Evolutionary conservation across 306 rosid genomes (phyloP).

Genomic region (Phaseolus lunatus): DNA sequence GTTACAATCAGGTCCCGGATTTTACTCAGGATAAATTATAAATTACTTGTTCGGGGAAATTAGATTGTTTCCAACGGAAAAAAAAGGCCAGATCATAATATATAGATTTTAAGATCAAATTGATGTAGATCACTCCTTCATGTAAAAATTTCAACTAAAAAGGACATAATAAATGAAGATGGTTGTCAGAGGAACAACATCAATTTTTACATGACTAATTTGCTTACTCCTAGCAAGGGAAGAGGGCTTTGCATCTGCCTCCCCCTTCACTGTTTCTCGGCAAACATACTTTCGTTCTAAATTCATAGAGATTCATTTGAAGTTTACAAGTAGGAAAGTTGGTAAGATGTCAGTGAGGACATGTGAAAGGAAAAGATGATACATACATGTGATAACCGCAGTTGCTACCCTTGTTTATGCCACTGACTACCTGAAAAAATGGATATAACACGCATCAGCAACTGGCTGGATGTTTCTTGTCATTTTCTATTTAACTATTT

Average conservation of each 20-base stretch:
- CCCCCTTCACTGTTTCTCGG: slow-evolving; percentile 1
- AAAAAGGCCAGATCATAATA: neutral
- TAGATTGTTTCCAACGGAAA: neutral
- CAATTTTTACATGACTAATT: slow-evolving; percentile 11
- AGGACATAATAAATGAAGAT: neutral
- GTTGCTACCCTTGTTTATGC: slow-evolving; percentile 96
- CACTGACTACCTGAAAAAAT: slow-evolving; percentile 80
- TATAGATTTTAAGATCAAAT: slow-evolving; percentile 4
- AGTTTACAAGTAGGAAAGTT: slow-evolving; percentile 10
- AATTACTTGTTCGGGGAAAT: neutral
- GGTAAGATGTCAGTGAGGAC: neutral
- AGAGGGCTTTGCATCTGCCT: slow-evolving; percentile 21
- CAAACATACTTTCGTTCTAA: neutral
- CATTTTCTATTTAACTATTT: neutral
- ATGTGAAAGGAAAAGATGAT: neutral
- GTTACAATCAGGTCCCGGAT: slow-evolving; percentile 7
- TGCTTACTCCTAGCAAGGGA: slow-evolving; percentile 5
- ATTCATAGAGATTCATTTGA: slow-evolving; percentile 4
- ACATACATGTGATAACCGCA: slow-evolving; percentile 87
- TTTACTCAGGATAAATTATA: neutral
- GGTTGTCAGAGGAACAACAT: neutral
- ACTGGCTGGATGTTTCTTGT: slow-evolving; percentile 25
- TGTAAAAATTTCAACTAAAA: neutral
- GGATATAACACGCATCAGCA: slow-evolving; percentile 38
- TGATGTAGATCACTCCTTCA: neutral